A percentile compares a stretch with the other conserved stretches of the same genome.
These are phyloP conservation scores for Termitomyces sp. DNA, from an alignment of 768 basidiomycete genomes.

Conservation along the genomic window DNA sequence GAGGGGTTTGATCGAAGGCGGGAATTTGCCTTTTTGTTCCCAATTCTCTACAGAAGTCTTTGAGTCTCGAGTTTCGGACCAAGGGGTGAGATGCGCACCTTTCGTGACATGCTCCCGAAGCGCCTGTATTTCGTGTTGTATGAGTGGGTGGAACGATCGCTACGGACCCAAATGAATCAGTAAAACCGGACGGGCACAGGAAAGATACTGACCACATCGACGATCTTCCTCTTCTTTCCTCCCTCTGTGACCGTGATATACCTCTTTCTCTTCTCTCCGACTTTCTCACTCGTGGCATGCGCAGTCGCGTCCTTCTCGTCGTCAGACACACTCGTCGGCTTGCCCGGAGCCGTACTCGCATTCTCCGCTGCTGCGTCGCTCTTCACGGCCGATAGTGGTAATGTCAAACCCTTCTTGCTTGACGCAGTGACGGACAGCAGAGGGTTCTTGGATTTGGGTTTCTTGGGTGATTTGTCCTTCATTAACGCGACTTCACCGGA, in stretches of 20 bases:
- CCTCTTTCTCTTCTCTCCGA: conserved; percentile 49
- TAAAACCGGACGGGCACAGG: background rate
- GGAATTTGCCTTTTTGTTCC: conserved; percentile 87
- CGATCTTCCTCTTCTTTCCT: conserved; percentile 68
- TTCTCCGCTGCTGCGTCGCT: background rate
- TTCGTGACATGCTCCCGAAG: conserved; percentile 56
- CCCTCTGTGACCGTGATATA: conserved; percentile 47
- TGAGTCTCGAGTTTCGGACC: background rate
- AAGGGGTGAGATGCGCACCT: conserved; percentile 31
- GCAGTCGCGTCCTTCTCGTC: conserved; percentile 1
- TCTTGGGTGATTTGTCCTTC: conserved; percentile 75
- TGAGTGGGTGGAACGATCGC: conserved; percentile 66
- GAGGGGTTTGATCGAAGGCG: conserved; percentile 67
- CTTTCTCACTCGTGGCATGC: background rate
- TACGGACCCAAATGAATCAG: conserved; percentile 20
- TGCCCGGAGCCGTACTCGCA: background rate
- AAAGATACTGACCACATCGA: conserved; percentile 45
- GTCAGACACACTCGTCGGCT: conserved; percentile 4
- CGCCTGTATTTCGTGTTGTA: conserved; percentile 56
- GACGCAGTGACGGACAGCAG: conserved; percentile 5
- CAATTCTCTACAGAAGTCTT: conserved; percentile 51
- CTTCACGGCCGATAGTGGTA: background rate
- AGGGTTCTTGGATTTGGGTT: conserved; percentile 63
- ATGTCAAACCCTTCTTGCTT: conserved; percentile 1
- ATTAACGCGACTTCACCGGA: conserved; percentile 83